Conservation (phyloP, 176 grass and related monocot species). For the Hyparrhenia diplandra region DNA sequence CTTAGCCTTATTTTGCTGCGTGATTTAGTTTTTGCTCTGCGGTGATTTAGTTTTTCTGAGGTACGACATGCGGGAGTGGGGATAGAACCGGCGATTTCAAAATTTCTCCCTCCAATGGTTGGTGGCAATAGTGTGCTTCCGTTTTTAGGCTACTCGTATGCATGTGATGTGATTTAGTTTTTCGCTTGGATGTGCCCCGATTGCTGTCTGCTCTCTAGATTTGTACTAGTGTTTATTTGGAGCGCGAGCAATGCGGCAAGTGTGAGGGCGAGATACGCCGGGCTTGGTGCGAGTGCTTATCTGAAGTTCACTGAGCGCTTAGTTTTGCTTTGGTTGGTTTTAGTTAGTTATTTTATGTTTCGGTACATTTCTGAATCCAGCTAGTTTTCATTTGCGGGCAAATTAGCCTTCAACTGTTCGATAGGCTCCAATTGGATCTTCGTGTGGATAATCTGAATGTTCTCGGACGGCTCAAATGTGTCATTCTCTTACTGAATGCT, state of each 20-base stretch:
- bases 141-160: neutral
- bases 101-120: neutral
- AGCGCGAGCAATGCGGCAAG: neutral
- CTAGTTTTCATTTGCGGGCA: neutral
- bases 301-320: neutral
- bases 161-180: neutral
- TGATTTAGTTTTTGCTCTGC: neutral
- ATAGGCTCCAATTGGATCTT: neutral
- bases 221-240: neutral
- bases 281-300: neutral
- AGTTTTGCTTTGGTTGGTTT: neutral
- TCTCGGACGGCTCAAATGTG: neutral
- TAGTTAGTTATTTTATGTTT: neutral
- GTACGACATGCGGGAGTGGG: slow-evolving; percentile 4
- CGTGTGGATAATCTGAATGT: neutral
- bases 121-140: neutral
- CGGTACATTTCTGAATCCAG: neutral
- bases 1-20: neutral
- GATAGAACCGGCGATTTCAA: neutral
- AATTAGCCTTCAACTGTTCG: neutral
- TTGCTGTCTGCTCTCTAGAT: neutral
- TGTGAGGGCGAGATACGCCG: neutral
- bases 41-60: neutral
- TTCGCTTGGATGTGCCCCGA: neutral
- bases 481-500: neutral